Base-by-base conservation (phyloP, 441 rosid species). In the Bruguiera hainesii region DNA sequence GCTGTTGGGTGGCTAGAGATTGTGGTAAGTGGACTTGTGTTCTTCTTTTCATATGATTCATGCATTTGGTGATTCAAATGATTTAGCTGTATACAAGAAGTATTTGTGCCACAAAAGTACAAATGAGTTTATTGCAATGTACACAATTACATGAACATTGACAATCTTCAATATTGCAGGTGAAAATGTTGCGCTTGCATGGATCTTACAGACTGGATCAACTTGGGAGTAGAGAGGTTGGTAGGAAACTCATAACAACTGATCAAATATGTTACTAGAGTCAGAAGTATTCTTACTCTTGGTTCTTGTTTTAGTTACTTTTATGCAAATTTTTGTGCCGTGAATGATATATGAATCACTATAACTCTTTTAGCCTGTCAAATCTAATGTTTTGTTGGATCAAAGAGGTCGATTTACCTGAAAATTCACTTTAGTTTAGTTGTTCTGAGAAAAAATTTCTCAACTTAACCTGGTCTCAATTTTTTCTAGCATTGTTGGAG, bases 1-100 rank as follows among this genome's bases (percentile, higher is more conserved):
- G 91, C 97, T 57, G 87, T 91, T 79, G 99, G 99, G 68, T 95
- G 98, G 98, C 83, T 89, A 60, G 94, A 91, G 74, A 91, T 87
- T 61, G 97, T 85, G 84, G 96, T 95, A 67, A 60, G 91, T 76
- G 29, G 58, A 66, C 31, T 64, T 29, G 19, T 19, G 13, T 49
- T 46, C 52, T 21, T 53, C 16, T 21, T 25, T 53, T 53, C 6
- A 3, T 21, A 25, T 53, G 26, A 53, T 13, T 53, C 3, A 20
- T 51, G 48, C 21, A 3, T 53, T 25, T 25, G 26, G 2, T 53
- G 10, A 21, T 53, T 20, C 16, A 21, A 53, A 53, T 8, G 26
- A 53, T 21, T 13, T 53, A 53, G 29, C 57, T 53, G 48, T 5
- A 53, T 53, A 53, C 28, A 53, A 20, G 28, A 53, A 21, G 10